Evolutionary conservation across 2,329 filamentous ascomycete species (phyloP).

Genomic region (Alternaria rosae): DNA sequence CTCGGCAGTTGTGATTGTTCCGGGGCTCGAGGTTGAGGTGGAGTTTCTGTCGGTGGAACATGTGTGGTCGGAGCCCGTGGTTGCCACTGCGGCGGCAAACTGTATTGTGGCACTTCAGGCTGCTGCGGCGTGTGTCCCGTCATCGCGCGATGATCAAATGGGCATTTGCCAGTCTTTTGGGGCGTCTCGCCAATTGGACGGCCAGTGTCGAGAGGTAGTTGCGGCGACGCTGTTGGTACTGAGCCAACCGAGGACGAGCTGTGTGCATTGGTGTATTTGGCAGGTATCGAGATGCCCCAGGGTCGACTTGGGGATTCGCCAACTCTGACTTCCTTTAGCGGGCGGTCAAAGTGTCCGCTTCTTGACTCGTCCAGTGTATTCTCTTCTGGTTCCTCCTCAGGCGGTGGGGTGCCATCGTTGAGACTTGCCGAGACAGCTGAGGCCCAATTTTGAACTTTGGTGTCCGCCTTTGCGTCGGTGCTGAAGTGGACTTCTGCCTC

Average conservation of each 20-base stretch:
- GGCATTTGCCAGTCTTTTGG: constrained; percentile 43
- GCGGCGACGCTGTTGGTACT: constrained; percentile 53
- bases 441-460: constrained; percentile 86
- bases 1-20: constrained; percentile 13
- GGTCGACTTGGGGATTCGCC: constrained; percentile 92
- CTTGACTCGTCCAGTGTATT: constrained; percentile 65
- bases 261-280: constrained; percentile 53
- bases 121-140: constrained; percentile 26
- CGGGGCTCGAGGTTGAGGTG: constrained; percentile 11
- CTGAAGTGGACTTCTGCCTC: constrained; percentile 56
- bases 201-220: constrained; percentile 60
- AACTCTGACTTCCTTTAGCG: constrained; percentile 86
- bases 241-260: constrained; percentile 50
- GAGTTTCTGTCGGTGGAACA: constrained; percentile 15
- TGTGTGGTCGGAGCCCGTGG: constrained; percentile 20
- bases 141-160: constrained; percentile 45
- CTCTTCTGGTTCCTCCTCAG: constrained; percentile 48
- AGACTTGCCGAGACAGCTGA: constrained; percentile 72
- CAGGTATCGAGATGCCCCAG: constrained; percentile 87
- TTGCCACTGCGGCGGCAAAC: constrained; percentile 19
- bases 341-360: constrained; percentile 79
- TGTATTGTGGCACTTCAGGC: constrained; percentile 6
- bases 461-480: constrained; percentile 60
- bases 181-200: constrained; percentile 34
- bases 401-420: constrained; percentile 50